Percentiles rank a stretch among this genome's conserved stretches.
phyloP scores from a whole-genome alignment of 768 basidiomycete genomes.

The Daedaleopsis nitida region DNA sequence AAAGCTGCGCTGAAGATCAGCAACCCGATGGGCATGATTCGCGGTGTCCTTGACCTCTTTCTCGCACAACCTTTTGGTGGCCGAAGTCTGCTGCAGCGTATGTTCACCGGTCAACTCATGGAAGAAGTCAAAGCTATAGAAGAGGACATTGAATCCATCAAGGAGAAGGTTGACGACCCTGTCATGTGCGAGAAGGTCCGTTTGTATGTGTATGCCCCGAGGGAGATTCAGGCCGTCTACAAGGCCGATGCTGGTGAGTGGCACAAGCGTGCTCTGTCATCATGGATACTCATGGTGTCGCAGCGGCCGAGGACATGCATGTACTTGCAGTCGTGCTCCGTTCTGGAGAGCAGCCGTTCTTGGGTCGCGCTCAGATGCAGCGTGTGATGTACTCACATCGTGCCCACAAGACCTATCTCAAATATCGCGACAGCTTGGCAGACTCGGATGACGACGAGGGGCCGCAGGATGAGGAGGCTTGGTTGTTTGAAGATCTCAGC shows the following conservation, averaged over 20 bases:
- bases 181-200: slow-evolving; percentile 86
- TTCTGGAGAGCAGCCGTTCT: slow-evolving; percentile 70
- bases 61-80: slow-evolving; percentile 97
- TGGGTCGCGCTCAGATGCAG: slow-evolving; percentile 79
- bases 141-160: slow-evolving; percentile 86
- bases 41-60: slow-evolving; percentile 93
- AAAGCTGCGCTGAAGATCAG: slow-evolving; percentile 90
- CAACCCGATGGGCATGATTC: slow-evolving; percentile 96
- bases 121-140: slow-evolving; percentile 87
- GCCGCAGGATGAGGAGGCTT: slow-evolving; percentile 91
- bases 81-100: slow-evolving; percentile 87
- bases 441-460: slow-evolving; percentile 96
- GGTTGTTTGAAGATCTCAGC: slow-evolving; percentile 92
- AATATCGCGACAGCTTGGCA: slow-evolving; percentile 54
- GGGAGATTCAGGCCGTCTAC: slow-evolving; percentile 84
- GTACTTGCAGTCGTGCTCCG: slow-evolving; percentile 80
- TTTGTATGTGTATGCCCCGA: slow-evolving; percentile 82
- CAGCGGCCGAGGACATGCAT: slow-evolving; percentile 70
- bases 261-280: background rate
- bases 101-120: slow-evolving; percentile 91
- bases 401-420: slow-evolving; percentile 77
- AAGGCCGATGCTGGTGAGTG: slow-evolving; percentile 76
- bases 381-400: slow-evolving; percentile 76
- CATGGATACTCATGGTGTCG: background rate
- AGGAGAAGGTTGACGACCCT: slow-evolving; percentile 87